Evolutionary conservation across 108 stramenopile genomes (phyloP).

Genomic region (Aureococcus anophagefferens): DNA sequence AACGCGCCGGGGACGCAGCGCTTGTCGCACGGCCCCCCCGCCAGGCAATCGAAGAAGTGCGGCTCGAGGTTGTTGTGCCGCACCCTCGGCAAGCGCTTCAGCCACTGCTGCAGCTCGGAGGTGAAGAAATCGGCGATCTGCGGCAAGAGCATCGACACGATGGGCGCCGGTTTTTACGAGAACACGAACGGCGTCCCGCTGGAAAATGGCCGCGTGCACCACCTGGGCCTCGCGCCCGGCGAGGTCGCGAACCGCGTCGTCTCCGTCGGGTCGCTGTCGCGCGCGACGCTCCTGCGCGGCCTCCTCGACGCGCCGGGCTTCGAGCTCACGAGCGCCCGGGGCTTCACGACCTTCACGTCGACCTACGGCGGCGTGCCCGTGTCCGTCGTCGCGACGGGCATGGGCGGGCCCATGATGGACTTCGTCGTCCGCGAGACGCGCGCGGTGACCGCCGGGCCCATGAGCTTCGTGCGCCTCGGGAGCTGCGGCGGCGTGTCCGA

Average conservation of each 20-base stretch:
- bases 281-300: neutral
- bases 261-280: neutral
- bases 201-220: neutral
- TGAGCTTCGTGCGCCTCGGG: constrained; percentile 28
- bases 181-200: neutral
- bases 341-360: constrained; percentile 37
- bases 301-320: neutral
- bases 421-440: constrained; percentile 35
- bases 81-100: too few species aligned
- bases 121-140: too few species aligned
- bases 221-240: neutral
- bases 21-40: too few species aligned
- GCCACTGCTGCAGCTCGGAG: too few species aligned
- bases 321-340: constrained; percentile 6
- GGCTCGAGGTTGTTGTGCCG: too few species aligned
- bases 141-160: too few species aligned
- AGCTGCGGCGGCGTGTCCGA: constrained; percentile 35
- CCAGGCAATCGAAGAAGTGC: too few species aligned
- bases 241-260: neutral
- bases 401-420: constrained; percentile 41
- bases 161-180: too few species aligned
- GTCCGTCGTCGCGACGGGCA: constrained; percentile 31
- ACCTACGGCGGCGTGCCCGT: constrained; percentile 25
- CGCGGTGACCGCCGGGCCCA: constrained; percentile 12
- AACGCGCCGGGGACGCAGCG: too few species aligned